These are phyloP conservation scores for Trichoderma aggressivum DNA, from an alignment of 2,329 filamentous ascomycete genomes.

Conservation along the genomic window DNA sequence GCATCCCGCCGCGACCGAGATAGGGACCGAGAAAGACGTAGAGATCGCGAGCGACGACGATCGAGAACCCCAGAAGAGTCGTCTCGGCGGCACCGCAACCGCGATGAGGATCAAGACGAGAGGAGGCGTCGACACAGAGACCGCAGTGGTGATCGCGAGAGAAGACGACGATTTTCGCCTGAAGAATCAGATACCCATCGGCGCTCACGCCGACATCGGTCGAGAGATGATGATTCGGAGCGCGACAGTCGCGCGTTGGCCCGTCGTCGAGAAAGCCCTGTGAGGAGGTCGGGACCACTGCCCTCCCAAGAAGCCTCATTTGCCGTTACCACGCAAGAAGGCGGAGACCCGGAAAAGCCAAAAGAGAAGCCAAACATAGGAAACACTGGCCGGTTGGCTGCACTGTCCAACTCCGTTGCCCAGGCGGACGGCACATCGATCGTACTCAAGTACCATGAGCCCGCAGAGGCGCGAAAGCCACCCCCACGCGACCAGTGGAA, in stretches of 20 bases:
- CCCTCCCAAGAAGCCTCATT: slow-evolving; percentile 61
- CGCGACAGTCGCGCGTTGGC: slow-evolving; percentile 19
- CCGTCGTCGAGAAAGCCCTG: slow-evolving; percentile 23
- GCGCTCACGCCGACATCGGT: slow-evolving; percentile 21
- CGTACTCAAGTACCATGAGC: slow-evolving; percentile 93
- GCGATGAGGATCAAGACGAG: background rate
- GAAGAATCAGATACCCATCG: slow-evolving; percentile 30
- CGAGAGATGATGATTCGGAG: slow-evolving; percentile 24
- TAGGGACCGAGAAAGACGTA: slow-evolving; percentile 26
- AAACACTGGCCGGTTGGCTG: slow-evolving; percentile 76
- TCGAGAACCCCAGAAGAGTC: slow-evolving; percentile 33
- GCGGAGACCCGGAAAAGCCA: slow-evolving; percentile 49
- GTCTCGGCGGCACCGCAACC: slow-evolving; percentile 18
- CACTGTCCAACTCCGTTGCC: slow-evolving; percentile 74
- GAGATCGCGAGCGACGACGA: slow-evolving; percentile 32
- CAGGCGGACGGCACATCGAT: slow-evolving; percentile 72
- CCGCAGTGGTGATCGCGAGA: slow-evolving; percentile 27
- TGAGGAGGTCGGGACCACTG: slow-evolving; percentile 46
- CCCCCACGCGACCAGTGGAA: slow-evolving; percentile 77
- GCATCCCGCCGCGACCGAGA: slow-evolving; percentile 24
- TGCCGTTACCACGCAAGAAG: slow-evolving; percentile 47
- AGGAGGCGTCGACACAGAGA: slow-evolving; percentile 23
- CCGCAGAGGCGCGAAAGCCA: slow-evolving; percentile 86
- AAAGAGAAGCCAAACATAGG: slow-evolving; percentile 89
- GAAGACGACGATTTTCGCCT: slow-evolving; percentile 33